A percentile compares a stretch with the other conserved stretches of the same genome.
Conservation (phyloP, 75 land plant species). For the Azolla pinnata region DNA sequence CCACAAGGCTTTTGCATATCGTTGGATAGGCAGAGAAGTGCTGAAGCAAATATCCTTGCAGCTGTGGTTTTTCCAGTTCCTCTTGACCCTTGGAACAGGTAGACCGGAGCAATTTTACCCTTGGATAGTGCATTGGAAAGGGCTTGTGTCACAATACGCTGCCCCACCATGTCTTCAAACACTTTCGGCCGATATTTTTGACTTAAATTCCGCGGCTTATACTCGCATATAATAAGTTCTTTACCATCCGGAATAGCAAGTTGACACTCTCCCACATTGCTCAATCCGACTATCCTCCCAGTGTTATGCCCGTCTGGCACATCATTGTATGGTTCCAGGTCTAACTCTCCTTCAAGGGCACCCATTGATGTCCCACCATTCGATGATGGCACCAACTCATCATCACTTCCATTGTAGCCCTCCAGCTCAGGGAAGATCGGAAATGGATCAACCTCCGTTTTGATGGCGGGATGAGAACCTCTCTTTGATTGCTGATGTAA, state of each 20-base stretch:
- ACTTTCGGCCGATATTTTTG: slow-evolving; percentile 72
- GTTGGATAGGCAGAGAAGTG: slow-evolving; percentile 10
- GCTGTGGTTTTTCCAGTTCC: slow-evolving; percentile 87
- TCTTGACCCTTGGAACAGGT: slow-evolving; percentile 77
- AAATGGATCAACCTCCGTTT: not conserved
- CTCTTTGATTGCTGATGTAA: not conserved
- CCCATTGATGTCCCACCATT: not conserved
- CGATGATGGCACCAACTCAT: too few relatives aligned
- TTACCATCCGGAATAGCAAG: not conserved
- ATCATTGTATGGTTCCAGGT: too few relatives aligned
- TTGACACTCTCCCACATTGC: too few relatives aligned
- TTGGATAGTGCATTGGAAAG: slow-evolving; percentile 46
- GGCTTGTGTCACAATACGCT: slow-evolving; percentile 57
- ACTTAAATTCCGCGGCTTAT: slow-evolving; percentile 38
- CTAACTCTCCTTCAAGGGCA: not conserved
- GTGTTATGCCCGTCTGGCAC: too few relatives aligned
- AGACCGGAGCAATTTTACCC: slow-evolving; percentile 63
- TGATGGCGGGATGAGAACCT: not conserved
- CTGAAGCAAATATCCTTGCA: slow-evolving; percentile 36
- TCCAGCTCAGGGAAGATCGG: not conserved
- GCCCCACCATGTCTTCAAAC: slow-evolving; percentile 74
- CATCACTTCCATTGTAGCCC: slow-evolving; percentile 4
- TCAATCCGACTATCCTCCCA: too few relatives aligned
- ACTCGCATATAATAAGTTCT: not conserved
- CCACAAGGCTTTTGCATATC: slow-evolving; percentile 37